Conservation (phyloP, 345 rosid genomes). For the Brassica napus region Da-Ae NC_063437.1:7928001-7928500, state of each 20-base stretch:
- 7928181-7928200: not conserved
- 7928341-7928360: slow-evolving; percentile 76
- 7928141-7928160: too few relatives aligned
- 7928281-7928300: slow-evolving; percentile 78
- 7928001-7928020: slow-evolving; percentile 62
- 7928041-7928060: slow-evolving; percentile 58
- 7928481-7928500: slow-evolving; percentile 62
- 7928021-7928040: slow-evolving; percentile 53
- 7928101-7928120: slow-evolving; percentile 68
- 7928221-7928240: slow-evolving; percentile 71
- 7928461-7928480: slow-evolving; percentile 58
- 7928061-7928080: slow-evolving; percentile 41
- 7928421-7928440: slow-evolving; percentile 37
- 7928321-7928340: slow-evolving; percentile 74
- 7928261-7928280: slow-evolving; percentile 77
- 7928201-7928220: slow-evolving; percentile 85
- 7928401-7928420: slow-evolving; percentile 56
- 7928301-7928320: slow-evolving; percentile 96
- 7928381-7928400: slow-evolving; percentile 68
- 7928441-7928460: slow-evolving; percentile 51
- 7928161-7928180: too few relatives aligned
- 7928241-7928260: slow-evolving; percentile 78
- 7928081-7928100: slow-evolving; percentile 61
- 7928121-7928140: not conserved
- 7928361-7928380: slow-evolving; percentile 81